A percentile compares a stretch with the other conserved stretches of the same genome.
Evolutionary conservation across 2,329 filamentous ascomycete species (phyloP).

Genomic region (Aspergillus sp.): DNA sequence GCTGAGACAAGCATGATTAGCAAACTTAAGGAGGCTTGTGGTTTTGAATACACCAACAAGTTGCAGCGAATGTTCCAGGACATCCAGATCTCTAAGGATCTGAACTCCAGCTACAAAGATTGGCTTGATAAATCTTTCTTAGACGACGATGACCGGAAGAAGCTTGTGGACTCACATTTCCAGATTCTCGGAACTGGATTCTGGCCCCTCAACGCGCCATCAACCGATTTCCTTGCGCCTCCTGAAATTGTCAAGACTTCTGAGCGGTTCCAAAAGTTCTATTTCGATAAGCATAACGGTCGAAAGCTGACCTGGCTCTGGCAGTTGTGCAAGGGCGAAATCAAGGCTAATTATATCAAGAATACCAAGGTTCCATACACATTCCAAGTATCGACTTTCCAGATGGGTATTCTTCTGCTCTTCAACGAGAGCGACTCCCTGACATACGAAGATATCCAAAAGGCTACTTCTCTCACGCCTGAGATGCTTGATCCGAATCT

Average conservation of each 20-base stretch:
- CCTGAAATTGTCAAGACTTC: slow-evolving; percentile 81
- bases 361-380: slow-evolving; percentile 87
- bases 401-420: slow-evolving; percentile 92
- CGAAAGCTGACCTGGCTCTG: slow-evolving; percentile 97
- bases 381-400: slow-evolving; percentile 95
- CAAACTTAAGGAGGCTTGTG: slow-evolving; percentile 97
- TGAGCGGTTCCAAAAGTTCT: slow-evolving; percentile 86
- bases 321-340: slow-evolving; percentile 96
- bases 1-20: slow-evolving; percentile 99
- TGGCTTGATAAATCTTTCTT: slow-evolving; percentile 66
- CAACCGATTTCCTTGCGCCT: slow-evolving; percentile 84
- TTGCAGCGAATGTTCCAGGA: slow-evolving; percentile 99
- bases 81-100: slow-evolving; percentile 97
- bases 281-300: slow-evolving; percentile 94
- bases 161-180: slow-evolving; percentile 79
- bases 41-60: slow-evolving; percentile 99
- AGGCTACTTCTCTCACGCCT: slow-evolving; percentile 73
- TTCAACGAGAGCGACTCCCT: slow-evolving; percentile 91
- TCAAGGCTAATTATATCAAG: slow-evolving; percentile 91
- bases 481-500: slow-evolving; percentile 87
- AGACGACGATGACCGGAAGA: slow-evolving; percentile 64
- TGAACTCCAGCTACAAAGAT: slow-evolving; percentile 85
- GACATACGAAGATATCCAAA: slow-evolving; percentile 82
- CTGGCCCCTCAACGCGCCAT: slow-evolving; percentile 88
- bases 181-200: slow-evolving; percentile 94